phyloP scores from a whole-genome alignment of 2,329 filamentous ascomycete species.

The Fusarium camptoceras region DNA sequence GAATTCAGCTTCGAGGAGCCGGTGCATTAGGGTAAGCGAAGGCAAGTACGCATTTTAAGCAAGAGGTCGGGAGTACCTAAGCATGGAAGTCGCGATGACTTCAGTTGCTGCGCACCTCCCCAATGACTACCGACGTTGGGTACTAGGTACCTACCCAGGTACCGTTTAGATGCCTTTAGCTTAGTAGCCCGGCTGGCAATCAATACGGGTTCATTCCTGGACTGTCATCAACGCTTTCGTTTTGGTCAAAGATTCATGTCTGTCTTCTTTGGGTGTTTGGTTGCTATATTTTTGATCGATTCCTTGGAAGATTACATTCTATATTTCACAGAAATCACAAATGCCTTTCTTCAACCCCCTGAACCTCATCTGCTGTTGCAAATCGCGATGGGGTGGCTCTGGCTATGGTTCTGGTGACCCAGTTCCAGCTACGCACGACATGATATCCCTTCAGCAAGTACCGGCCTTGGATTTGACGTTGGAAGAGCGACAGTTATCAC shows the following conservation, averaged over 20 bases:
- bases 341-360: conserved; percentile 18
- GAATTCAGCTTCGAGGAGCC: not conserved
- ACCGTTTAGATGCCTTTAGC: not conserved
- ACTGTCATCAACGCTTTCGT: conserved; percentile 5
- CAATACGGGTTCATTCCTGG: not conserved
- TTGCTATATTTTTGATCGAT: conserved; percentile 18
- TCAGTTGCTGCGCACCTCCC: not conserved
- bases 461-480: not conserved
- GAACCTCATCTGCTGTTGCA: conserved; percentile 44
- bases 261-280: conserved; percentile 12
- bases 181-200: not conserved
- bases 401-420: not conserved
- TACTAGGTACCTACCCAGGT: not conserved
- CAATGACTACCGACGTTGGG: not conserved
- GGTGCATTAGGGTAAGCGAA: not conserved
- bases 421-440: not conserved
- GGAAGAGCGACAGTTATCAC: not conserved
- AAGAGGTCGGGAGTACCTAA: not conserved
- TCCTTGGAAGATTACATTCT: conserved; percentile 33
- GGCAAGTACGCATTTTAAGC: not conserved
- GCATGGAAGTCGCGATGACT: not conserved
- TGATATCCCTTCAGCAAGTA: conserved; percentile 8
- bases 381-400: conserved; percentile 16
- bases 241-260: conserved; percentile 2
- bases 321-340: not conserved